Conservation (phyloP, 2,329 filamentous ascomycete species). For the Aspergillus pseudonomiae region DNA sequence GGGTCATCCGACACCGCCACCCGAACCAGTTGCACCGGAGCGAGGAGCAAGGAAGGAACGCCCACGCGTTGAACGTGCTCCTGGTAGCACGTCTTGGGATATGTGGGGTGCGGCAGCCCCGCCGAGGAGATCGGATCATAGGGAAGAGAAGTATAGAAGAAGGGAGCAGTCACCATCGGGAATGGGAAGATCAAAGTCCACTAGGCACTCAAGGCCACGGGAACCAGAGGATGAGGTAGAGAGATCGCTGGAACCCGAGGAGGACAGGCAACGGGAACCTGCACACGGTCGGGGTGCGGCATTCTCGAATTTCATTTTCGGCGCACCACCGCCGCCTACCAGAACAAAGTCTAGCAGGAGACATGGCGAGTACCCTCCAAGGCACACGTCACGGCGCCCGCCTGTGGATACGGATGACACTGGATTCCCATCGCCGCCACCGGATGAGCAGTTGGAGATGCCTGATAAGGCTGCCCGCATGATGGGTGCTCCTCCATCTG, state of each 20-base stretch:
- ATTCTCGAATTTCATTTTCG: slow-evolving; percentile 66
- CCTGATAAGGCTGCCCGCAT: slow-evolving; percentile 78
- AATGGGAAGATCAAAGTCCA: slow-evolving; percentile 60
- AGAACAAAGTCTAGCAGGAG: slow-evolving; percentile 71
- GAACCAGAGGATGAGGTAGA: slow-evolving; percentile 60
- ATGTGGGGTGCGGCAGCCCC: slow-evolving; percentile 66
- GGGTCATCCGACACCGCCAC: slow-evolving; percentile 53
- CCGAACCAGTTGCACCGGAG: slow-evolving; percentile 57
- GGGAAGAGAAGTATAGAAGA: slow-evolving; percentile 47
- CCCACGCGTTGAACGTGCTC: slow-evolving; percentile 72
- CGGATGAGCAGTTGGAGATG: slow-evolving; percentile 67
- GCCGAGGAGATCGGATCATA: slow-evolving; percentile 53
- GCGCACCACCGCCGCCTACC: slow-evolving; percentile 57
- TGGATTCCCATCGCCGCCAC: slow-evolving; percentile 71
- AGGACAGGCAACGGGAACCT: slow-evolving; percentile 58
- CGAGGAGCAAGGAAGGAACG: slow-evolving; percentile 73
- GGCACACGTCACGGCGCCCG: slow-evolving; percentile 63
- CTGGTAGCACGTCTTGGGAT: slow-evolving; percentile 70
- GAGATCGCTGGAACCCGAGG: slow-evolving; percentile 75
- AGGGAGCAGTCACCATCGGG: slow-evolving; percentile 46
- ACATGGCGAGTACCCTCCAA: slow-evolving; percentile 59
- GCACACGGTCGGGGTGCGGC: slow-evolving; percentile 62
- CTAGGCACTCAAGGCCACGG: slow-evolving; percentile 60
- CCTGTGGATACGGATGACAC: slow-evolving; percentile 66
- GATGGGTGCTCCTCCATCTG: slow-evolving; percentile 62